phyloP scores from a whole-genome alignment of 768 basidiomycete genomes.

The Leccinum disarticulatum region DNA sequence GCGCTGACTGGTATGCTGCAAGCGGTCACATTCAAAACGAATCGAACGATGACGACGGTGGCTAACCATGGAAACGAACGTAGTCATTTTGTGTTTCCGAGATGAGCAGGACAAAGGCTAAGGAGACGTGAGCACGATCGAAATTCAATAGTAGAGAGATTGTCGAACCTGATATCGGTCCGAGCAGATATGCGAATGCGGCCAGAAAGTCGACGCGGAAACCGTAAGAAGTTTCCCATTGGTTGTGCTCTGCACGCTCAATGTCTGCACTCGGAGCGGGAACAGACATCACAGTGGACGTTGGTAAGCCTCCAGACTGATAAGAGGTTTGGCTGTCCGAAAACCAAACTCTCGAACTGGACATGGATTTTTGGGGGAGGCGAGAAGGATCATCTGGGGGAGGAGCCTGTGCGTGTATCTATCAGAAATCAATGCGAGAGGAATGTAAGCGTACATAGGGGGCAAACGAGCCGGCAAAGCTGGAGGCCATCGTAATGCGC shows the following conservation, averaged over 20 bases:
- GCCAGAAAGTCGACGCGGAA: slow-evolving; percentile 67
- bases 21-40: slow-evolving; percentile 6
- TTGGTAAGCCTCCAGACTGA: slow-evolving; percentile 67
- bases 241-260: slow-evolving; percentile 47
- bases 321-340: slow-evolving; percentile 52
- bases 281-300: slow-evolving; percentile 46
- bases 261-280: slow-evolving; percentile 36
- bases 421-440: slow-evolving; percentile 4
- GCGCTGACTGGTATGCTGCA: slow-evolving; percentile 76
- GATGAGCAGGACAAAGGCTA: slow-evolving; percentile 65
- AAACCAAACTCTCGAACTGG: slow-evolving; percentile 52
- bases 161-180: slow-evolving; percentile 68
- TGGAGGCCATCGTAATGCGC: slow-evolving; percentile 3
- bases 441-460: slow-evolving; percentile 48
- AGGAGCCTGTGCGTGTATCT: slow-evolving; percentile 41
- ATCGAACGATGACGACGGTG: slow-evolving; percentile 4
- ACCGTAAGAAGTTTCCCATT: slow-evolving; percentile 71
- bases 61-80: slow-evolving; percentile 74
- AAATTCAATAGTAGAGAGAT: not conserved
- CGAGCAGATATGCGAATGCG: slow-evolving; percentile 63
- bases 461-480: slow-evolving; percentile 48
- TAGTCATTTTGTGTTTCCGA: slow-evolving; percentile 77
- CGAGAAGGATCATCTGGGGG: slow-evolving; percentile 55
- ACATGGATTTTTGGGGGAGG: slow-evolving; percentile 13
- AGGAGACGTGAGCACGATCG: not conserved